These are phyloP conservation scores for Verticillium zaregamsianum DNA, from an alignment of 2,329 filamentous ascomycete genomes.

Conservation along the genomic window DNA sequence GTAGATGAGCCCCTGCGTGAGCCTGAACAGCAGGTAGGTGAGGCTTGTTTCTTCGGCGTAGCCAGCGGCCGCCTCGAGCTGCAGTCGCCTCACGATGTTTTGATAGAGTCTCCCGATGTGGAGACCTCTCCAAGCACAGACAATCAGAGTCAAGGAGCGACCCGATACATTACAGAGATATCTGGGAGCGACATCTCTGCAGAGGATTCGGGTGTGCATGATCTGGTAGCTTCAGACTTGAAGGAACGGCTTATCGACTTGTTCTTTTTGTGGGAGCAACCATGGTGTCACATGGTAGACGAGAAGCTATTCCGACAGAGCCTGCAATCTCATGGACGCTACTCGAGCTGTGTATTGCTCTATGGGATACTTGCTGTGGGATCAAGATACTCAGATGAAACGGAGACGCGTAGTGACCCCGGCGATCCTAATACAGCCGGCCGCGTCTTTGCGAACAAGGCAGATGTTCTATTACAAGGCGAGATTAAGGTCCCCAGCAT, in stretches of 20 bases:
- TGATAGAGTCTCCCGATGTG: too few relatives aligned
- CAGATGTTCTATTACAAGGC: constrained; percentile 15
- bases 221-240: constrained; percentile 14
- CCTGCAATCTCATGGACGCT: constrained; percentile 18
- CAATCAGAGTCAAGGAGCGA: neutral
- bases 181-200: neutral
- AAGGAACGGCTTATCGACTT: constrained; percentile 24
- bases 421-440: constrained; percentile 29
- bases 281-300: constrained; percentile 30
- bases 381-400: constrained; percentile 25
- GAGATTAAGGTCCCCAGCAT: constrained; percentile 23
- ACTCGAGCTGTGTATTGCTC: constrained; percentile 24
- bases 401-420: constrained; percentile 22
- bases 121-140: neutral
- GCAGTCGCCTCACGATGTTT: constrained; percentile 1
- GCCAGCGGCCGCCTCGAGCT: constrained; percentile 27
- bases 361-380: constrained; percentile 29
- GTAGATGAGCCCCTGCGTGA: constrained; percentile 29
- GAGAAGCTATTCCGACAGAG: constrained; percentile 28
- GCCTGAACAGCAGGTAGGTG: constrained; percentile 21
- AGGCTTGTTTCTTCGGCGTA: constrained; percentile 29
- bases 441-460: constrained; percentile 22
- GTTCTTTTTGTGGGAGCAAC: constrained; percentile 32
- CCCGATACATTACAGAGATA: too few relatives aligned
- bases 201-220: neutral